Percentiles rank a stretch among this genome's conserved stretches.
Evolutionary conservation across 139 green algal species (phyloP).

Genomic region (Ettlia oleoabundans): DNA sequence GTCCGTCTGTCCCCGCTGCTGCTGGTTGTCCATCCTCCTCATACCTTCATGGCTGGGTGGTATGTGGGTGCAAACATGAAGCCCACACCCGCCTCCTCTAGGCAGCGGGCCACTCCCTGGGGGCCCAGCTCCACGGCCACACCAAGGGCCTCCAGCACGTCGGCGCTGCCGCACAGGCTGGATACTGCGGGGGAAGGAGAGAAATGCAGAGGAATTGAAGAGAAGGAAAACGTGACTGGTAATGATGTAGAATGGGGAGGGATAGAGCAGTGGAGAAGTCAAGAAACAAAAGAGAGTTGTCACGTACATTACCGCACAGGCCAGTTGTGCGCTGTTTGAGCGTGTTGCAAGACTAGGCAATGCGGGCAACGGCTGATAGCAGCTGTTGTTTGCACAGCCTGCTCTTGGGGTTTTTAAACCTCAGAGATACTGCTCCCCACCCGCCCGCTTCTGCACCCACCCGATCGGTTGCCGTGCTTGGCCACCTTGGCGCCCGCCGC

Average conservation of each 20-base stretch:
- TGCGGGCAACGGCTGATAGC: too few species aligned
- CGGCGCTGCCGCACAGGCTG: conserved; percentile 92
- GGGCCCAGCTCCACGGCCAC: conserved; percentile 94
- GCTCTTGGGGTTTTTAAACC: too few species aligned
- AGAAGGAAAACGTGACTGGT: background rate
- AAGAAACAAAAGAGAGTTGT: background rate
- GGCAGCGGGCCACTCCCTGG: conserved; percentile 74
- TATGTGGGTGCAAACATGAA: conserved; percentile 98
- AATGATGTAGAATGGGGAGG: background rate
- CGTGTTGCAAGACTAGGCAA: too few species aligned
- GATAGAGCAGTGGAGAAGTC: background rate
- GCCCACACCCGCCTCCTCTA: conserved; percentile 86
- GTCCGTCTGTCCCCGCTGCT: too few species aligned
- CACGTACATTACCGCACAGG: too few species aligned
- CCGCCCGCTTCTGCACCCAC: too few species aligned
- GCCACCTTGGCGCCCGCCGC: conserved; percentile 94
- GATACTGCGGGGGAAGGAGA: conserved; percentile 66
- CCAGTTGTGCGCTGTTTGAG: too few species aligned
- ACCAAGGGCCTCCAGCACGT: conserved; percentile 93
- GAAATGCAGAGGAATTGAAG: background rate
- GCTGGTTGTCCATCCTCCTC: background rate
- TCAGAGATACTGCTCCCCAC: too few species aligned
- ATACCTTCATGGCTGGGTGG: conserved; percentile 80
- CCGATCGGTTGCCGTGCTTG: conserved; percentile 95
- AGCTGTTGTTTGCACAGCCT: too few species aligned